These are phyloP conservation scores for Solanum peruvianum DNA, from an alignment of 257 asterid genomes.

Conservation along the genomic window DNA sequence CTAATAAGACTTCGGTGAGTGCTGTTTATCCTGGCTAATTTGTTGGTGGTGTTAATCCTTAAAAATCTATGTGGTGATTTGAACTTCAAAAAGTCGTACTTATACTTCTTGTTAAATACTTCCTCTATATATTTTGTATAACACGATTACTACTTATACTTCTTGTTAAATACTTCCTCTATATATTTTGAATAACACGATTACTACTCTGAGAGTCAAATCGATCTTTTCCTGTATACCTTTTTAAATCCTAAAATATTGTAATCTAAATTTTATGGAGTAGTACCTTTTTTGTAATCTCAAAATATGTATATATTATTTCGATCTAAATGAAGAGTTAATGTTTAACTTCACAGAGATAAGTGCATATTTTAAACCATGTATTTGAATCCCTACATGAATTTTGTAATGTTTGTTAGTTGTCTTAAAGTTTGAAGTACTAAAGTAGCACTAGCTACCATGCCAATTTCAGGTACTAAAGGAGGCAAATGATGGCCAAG, in stretches of 20 bases:
- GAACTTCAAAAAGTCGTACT: background rate
- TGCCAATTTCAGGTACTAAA: background rate
- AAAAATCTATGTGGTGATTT: background rate
- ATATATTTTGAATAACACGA: background rate
- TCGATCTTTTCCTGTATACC: background rate
- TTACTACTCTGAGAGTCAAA: background rate
- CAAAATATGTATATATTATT: background rate
- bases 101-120: background rate
- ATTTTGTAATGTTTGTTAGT: background rate
- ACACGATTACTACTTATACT: background rate
- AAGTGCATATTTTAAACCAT: background rate
- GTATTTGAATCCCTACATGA: background rate
- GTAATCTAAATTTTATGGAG: background rate
- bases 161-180: background rate
- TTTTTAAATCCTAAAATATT: background rate
- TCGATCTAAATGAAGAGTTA: background rate
- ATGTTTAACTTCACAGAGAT: background rate
- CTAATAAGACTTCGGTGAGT: constrained; percentile 6
- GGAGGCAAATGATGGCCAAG: background rate
- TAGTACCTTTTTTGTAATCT: background rate
- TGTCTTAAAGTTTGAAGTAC: background rate
- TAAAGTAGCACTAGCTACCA: background rate
- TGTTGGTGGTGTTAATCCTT: background rate
- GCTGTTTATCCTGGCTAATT: background rate
- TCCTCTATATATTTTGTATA: background rate